Evolutionary conservation across 805 yeast species (phyloP).

Genomic region (Diddensiella santjacobensis): DNA sequence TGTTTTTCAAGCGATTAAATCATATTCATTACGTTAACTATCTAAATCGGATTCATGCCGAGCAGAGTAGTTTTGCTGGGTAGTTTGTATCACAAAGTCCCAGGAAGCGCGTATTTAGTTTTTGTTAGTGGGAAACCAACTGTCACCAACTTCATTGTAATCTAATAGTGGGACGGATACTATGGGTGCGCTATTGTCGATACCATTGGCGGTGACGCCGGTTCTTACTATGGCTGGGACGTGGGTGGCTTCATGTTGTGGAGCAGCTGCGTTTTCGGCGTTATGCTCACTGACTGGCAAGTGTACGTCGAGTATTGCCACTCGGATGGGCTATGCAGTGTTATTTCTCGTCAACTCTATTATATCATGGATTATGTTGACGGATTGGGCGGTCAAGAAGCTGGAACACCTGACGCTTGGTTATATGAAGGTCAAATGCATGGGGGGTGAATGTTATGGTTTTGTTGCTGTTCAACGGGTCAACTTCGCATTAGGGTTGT

Average conservation of each 20-base stretch:
- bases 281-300: conserved; percentile 55
- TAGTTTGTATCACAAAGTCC: too few species aligned
- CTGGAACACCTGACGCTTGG: conserved; percentile 71
- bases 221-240: conserved; percentile 52
- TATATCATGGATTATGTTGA: conserved; percentile 87
- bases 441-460: conserved; percentile 82
- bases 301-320: conserved; percentile 70
- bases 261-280: conserved; percentile 75
- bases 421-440: conserved; percentile 66
- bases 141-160: too few species aligned
- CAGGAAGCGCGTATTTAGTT: too few species aligned
- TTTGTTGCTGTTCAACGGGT: conserved; percentile 92
- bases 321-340: conserved; percentile 82
- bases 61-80: too few species aligned
- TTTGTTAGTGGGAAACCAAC: too few species aligned
- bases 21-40: too few species aligned
- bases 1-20: too few species aligned
- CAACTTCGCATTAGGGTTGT: conserved; percentile 77
- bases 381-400: conserved; percentile 71
- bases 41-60: too few species aligned
- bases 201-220: conserved; percentile 62
- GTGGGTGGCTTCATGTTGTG: conserved; percentile 68
- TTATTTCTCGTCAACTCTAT: conserved; percentile 73
- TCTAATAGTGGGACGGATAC: too few species aligned
- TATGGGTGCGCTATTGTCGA: conserved; percentile 41